A percentile compares a stretch with the other conserved stretches of the same genome.
phyloP scores from a whole-genome alignment of 345 rosid species.

The Citrus sp. region DNA sequence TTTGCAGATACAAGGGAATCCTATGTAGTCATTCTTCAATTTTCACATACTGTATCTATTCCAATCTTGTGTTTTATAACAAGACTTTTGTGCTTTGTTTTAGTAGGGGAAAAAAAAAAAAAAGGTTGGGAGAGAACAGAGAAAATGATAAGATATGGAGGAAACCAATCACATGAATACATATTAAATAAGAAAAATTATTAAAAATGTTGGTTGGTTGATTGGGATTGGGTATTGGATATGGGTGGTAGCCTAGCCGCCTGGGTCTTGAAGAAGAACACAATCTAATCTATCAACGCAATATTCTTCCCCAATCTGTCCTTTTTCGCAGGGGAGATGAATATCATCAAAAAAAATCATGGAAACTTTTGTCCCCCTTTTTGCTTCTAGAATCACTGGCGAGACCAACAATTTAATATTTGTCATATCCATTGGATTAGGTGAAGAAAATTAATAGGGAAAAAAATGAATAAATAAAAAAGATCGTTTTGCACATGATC shows the following conservation, averaged over 20 bases:
- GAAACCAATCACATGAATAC: background rate
- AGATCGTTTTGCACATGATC: background rate
- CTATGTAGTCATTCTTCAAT: no score
- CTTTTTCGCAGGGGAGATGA: constrained; percentile 15
- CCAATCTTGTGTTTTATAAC: no score
- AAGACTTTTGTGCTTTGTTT: background rate
- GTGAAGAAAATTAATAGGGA: background rate
- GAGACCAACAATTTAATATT: background rate
- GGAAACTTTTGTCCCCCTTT: background rate
- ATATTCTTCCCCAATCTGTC: constrained; percentile 16
- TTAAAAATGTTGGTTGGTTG: background rate
- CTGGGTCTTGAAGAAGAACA: background rate
- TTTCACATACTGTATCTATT: no score
- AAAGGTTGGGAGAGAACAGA: background rate
- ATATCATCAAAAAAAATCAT: background rate
- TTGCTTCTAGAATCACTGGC: background rate
- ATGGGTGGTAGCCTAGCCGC: background rate
- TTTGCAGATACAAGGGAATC: no score
- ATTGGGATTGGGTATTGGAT: background rate
- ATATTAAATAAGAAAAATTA: background rate
- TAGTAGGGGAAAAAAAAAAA: background rate
- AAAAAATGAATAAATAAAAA: background rate
- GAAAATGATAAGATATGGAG: background rate
- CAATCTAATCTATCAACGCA: constrained; percentile 4
- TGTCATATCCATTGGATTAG: background rate